Base-by-base conservation (phyloP, 2,329 filamentous ascomycete species). In the Claviceps sp. region DNA sequence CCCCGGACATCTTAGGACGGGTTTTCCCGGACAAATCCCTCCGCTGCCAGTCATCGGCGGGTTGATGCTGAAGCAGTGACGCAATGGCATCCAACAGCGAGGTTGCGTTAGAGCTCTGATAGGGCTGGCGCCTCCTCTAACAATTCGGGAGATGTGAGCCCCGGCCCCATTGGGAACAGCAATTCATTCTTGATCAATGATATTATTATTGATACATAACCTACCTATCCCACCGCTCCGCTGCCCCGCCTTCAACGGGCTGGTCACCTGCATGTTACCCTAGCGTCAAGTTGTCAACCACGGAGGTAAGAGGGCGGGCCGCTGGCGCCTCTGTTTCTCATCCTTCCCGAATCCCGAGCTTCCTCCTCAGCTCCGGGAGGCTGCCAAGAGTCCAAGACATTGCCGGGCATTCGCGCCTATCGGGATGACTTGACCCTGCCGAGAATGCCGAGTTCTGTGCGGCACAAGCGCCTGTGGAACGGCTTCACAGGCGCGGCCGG, bases 331-430 rank as follows among this genome's bases (percentile, higher is more conserved):
- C 41, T 24, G 11, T 11, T 4, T 34, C 30, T 34, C 30, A 34
- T 34, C 30, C 30, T 57, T 49, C 20, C 56, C 56, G 56, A 58
- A 58, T n/a, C 11, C 56, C 56, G 56, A 58, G 52, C 50, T 57
- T 16, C 24, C 18, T 41, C 52, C 52, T 26, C 20, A n/a, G 11
- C 34, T 5, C 26, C 8, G 43, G 30, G 26, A 3, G 3, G 26
- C 26, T 30, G 26, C 22, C 5, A n/a, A n/a, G n/a, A n/a, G n/a
- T n/a, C n/a, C n/a, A n/a, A 45, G 38, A 44, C 43, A 30, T 44
- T 36, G 8, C 8, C 26, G 26, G 26, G 26, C 9, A 30, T 30
- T 4, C 7, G 26, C 26, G 26, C 8, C 26, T 20, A 24, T 20
- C 16, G 38, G 42, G 8, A 43, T 13, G 24, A 41, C 34, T 16